phyloP scores from a whole-genome alignment of 441 rosid genomes.

The Aleurites moluccanus region DNA sequence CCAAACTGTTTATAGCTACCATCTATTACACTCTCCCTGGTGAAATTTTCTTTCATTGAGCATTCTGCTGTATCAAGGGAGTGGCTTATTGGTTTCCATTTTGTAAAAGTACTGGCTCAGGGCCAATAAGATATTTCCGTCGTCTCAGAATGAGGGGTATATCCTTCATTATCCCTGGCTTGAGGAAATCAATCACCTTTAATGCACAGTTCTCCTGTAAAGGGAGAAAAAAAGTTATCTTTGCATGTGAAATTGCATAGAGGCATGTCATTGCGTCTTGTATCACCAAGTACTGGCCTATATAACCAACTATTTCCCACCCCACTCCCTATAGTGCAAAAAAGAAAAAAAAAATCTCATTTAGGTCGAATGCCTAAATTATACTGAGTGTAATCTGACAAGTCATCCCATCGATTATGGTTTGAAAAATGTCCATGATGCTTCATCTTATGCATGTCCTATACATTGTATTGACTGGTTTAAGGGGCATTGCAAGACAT shows the following conservation, averaged over 20 bases:
- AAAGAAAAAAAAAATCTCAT: not conserved
- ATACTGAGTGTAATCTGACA: not conserved
- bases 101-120: not conserved
- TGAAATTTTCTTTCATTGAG: not conserved
- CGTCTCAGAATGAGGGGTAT: not conserved
- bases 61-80: not conserved
- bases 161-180: not conserved
- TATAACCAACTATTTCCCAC: not conserved
- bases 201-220: not conserved
- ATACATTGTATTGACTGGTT: slow-evolving; percentile 15
- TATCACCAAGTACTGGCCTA: not conserved
- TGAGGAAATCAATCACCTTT: not conserved
- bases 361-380: not conserved
- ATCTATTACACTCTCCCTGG: not conserved
- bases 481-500: slow-evolving; percentile 95
- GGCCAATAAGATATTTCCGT: not conserved
- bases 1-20: not conserved
- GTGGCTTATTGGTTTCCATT: not conserved
- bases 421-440: not conserved
- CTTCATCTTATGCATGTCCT: slow-evolving; percentile 1
- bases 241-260: not conserved
- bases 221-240: not conserved
- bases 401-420: slow-evolving; percentile 11
- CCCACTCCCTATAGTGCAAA: not conserved
- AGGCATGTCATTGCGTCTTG: not conserved